A percentile compares a stretch with the other conserved stretches of the same genome.
Evolutionary conservation across 164 flowering plant genomes (phyloP).

Genomic region (Sedum album): DNA sequence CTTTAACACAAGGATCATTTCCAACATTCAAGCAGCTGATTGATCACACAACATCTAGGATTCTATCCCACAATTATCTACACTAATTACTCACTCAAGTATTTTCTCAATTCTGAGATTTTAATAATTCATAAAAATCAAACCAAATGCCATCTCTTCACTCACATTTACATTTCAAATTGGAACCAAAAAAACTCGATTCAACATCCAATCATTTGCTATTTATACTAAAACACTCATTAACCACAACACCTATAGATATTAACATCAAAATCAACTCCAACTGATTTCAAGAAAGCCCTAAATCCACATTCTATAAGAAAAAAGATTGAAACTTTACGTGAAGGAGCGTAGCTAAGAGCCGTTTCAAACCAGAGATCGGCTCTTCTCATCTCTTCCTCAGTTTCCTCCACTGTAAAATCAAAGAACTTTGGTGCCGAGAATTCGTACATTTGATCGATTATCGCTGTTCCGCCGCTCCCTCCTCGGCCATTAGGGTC

Average conservation of each 20-base stretch:
- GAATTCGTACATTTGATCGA: slow-evolving; percentile 73
- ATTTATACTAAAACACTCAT: too few relatives aligned
- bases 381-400: slow-evolving; percentile 46
- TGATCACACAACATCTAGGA: background rate
- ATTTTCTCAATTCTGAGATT: background rate
- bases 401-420: slow-evolving; percentile 54
- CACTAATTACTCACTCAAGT: background rate
- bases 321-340: slow-evolving; percentile 28
- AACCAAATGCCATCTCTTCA: background rate
- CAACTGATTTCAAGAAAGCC: background rate
- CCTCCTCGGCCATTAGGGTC: slow-evolving; percentile 18
- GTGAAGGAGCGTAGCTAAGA: slow-evolving; percentile 72
- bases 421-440: slow-evolving; percentile 75
- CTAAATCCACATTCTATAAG: background rate
- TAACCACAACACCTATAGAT: too few relatives aligned
- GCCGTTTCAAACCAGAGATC: slow-evolving; percentile 77
- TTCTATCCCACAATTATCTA: background rate
- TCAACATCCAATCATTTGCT: background rate
- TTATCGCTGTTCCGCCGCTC: slow-evolving; percentile 9
- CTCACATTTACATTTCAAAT: background rate
- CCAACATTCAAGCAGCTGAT: background rate
- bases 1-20: background rate
- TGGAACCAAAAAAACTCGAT: background rate
- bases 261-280: background rate
- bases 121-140: too few relatives aligned